phyloP scores from a whole-genome alignment of 1,139 yeast species.

The Pichia inconspicua region DNA sequence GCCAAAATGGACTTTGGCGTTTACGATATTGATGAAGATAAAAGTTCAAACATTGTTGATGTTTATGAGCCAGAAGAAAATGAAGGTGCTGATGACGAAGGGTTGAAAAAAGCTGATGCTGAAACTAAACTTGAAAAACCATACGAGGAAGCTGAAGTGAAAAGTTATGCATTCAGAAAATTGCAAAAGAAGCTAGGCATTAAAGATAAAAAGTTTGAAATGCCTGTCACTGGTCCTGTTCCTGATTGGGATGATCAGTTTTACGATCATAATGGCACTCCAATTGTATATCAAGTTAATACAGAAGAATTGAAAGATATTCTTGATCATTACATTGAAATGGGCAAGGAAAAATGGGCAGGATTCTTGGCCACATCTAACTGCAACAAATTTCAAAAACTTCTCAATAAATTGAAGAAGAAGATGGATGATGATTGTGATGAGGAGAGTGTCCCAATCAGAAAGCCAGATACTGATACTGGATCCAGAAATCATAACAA shows the following conservation, averaged over 20 bases:
- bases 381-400: constrained; percentile 18
- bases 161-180: constrained; percentile 3
- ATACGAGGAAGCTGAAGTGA: constrained; percentile 5
- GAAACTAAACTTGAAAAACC: neutral
- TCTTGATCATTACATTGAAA: constrained; percentile 16
- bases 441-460: constrained; percentile 4
- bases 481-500: neutral
- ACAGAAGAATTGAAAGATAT: constrained; percentile 18
- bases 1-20: no score
- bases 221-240: constrained; percentile 22
- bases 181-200: constrained; percentile 3
- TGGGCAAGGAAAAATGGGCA: constrained; percentile 24
- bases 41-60: no score
- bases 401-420: constrained; percentile 15
- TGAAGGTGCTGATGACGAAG: neutral
- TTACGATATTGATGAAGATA: no score
- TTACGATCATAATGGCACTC: constrained; percentile 16
- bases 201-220: constrained; percentile 9
- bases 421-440: constrained; percentile 8
- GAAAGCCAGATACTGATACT: constrained; percentile 5
- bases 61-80: no score
- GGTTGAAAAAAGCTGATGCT: neutral
- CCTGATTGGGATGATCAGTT: constrained; percentile 15
- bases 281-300: constrained; percentile 16
- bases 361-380: constrained; percentile 23